Conservation (phyloP, 2,329 filamentous ascomycete genomes). For the Trichoderma atrobrunneum region DNA sequence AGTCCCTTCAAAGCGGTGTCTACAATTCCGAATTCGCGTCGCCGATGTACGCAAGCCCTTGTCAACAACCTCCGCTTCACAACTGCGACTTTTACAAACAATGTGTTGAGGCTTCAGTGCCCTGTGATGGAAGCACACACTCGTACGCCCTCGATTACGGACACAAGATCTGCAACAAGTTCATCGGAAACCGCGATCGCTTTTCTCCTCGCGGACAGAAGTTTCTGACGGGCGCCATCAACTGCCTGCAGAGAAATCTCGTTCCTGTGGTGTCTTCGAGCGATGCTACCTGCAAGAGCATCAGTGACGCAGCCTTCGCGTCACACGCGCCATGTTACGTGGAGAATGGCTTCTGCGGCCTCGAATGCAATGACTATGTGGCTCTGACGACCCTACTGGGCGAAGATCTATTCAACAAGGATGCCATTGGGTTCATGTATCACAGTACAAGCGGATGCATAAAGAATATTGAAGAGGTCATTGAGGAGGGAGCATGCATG, state of each 20-base stretch:
- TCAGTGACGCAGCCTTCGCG: background rate
- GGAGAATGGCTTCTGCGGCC: background rate
- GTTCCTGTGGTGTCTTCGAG: background rate
- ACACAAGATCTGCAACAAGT: background rate
- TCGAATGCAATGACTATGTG: background rate
- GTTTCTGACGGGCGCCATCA: background rate
- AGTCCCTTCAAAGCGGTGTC: background rate
- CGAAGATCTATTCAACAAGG: background rate
- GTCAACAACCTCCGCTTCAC: background rate
- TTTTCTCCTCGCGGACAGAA: background rate
- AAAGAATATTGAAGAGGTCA: background rate
- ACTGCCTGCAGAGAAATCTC: background rate
- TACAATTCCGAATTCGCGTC: background rate
- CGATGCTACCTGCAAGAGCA: background rate
- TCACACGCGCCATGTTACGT: background rate
- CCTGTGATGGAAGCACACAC: background rate
- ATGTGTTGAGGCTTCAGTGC: background rate
- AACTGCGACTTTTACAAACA: background rate
- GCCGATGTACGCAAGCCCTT: background rate
- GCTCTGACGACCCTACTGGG: background rate
- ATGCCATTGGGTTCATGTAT: background rate
- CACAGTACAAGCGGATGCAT: background rate
- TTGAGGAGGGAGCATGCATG: background rate
- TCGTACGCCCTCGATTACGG: background rate
- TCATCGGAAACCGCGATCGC: background rate